Conservation (phyloP, 2,329 filamentous ascomycete species). For the Falciphora oryzae region DNA sequence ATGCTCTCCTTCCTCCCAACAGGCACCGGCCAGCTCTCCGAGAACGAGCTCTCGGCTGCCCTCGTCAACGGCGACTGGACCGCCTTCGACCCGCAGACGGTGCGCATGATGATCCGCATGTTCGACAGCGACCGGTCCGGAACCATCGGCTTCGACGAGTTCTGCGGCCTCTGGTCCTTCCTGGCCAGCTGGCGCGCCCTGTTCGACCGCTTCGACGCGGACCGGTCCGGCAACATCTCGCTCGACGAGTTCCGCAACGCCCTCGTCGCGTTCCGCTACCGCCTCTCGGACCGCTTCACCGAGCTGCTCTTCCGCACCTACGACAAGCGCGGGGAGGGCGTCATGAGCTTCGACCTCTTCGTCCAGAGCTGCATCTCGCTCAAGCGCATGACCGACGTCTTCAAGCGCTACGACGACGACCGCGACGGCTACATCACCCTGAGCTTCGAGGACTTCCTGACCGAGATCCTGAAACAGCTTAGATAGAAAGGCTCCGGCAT, state of each 20-base stretch:
- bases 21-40: constrained; percentile 76
- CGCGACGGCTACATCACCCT: constrained; percentile 87
- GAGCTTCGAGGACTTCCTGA: constrained; percentile 76
- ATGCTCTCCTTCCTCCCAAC: constrained; percentile 14
- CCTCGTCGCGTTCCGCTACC: constrained; percentile 87
- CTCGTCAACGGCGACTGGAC: constrained; percentile 97
- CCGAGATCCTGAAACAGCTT: constrained; percentile 58
- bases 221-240: constrained; percentile 80
- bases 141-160: constrained; percentile 90
- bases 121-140: constrained; percentile 90
- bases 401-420: constrained; percentile 98
- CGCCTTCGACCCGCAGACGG: constrained; percentile 84
- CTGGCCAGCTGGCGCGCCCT: constrained; percentile 88
- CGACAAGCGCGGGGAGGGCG: constrained; percentile 66
- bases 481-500: constrained; percentile 31
- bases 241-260: constrained; percentile 84
- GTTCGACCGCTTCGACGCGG: constrained; percentile 91
- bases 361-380: constrained; percentile 95
- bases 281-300: constrained; percentile 78
- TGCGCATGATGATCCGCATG: constrained; percentile 99
- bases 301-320: constrained; percentile 82
- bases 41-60: constrained; percentile 79
- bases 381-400: constrained; percentile 98
- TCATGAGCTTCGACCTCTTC: constrained; percentile 91
- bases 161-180: constrained; percentile 94